These are phyloP conservation scores for Straminergon stramineum DNA, from an alignment of 225 moss, liverwort and hornwort species.

Conservation along the genomic window DNA sequence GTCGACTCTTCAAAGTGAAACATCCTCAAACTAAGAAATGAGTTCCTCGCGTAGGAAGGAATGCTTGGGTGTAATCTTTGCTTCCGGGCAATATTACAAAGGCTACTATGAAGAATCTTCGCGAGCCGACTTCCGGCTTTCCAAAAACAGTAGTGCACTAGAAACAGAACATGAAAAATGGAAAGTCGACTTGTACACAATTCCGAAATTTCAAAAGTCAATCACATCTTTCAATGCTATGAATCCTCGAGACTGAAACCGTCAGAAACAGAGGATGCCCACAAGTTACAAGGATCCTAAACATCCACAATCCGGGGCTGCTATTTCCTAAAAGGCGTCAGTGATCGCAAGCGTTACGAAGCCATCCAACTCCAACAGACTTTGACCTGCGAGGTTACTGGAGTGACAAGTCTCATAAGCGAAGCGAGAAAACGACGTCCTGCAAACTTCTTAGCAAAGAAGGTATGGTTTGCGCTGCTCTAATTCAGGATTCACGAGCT, in stretches of 20 bases:
- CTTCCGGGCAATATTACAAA: not conserved
- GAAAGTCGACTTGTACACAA: not conserved
- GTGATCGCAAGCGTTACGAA: slow-evolving; percentile 1
- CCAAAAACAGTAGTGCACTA: not conserved
- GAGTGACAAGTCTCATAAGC: not conserved
- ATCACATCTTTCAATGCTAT: not conserved
- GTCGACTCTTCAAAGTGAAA: not conserved
- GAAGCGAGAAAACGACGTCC: not conserved
- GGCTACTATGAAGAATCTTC: not conserved
- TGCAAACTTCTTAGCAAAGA: not conserved
- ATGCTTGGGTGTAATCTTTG: not conserved
- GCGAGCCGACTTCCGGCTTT: not conserved
- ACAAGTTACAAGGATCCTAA: not conserved
- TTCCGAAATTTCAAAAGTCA: not conserved
- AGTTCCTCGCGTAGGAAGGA: not conserved
- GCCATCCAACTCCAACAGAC: not conserved
- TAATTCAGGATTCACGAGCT: not conserved
- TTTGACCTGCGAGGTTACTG: not conserved
- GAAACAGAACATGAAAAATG: not conserved
- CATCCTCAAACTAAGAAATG: not conserved
- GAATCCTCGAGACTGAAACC: not conserved
- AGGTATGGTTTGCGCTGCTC: too few species aligned
- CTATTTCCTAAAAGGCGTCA: not conserved
- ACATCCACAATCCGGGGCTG: not conserved
- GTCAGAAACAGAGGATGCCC: not conserved